Conservation (phyloP, 495 filamentous ascomycete genomes). For the Penicillium canescens region DNA sequence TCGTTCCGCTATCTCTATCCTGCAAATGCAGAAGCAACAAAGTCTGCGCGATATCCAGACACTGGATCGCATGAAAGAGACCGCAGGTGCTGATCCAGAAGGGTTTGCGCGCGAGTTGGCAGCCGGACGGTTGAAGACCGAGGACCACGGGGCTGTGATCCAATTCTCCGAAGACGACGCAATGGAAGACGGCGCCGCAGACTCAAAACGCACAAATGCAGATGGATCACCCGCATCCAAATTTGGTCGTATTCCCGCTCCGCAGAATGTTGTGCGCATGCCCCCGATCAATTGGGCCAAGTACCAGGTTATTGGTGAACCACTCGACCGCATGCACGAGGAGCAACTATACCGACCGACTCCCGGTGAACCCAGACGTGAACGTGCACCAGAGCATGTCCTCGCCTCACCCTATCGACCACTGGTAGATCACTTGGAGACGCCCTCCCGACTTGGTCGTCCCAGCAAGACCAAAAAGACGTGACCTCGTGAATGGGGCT, state of each 20-base stretch:
- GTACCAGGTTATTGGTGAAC: conserved; percentile 78
- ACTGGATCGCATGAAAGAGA: conserved; percentile 61
- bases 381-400: conserved; percentile 48
- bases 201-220: conserved; percentile 10
- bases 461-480: conserved; percentile 38
- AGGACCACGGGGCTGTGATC: conserved; percentile 39
- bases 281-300: conserved; percentile 90
- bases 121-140: conserved; percentile 51
- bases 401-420: conserved; percentile 77
- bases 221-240: conserved; percentile 29
- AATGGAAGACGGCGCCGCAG: conserved; percentile 30
- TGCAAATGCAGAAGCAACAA: conserved; percentile 80
- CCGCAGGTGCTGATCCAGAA: conserved; percentile 66
- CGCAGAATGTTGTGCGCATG: conserved; percentile 82
- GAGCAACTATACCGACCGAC: conserved; percentile 69
- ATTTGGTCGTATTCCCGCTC: conserved; percentile 62
- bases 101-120: conserved; percentile 64
- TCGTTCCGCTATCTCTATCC: conserved; percentile 72
- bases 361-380: conserved; percentile 52
- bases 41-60: conserved; percentile 67
- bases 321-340: conserved; percentile 78
- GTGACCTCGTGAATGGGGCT: conserved; percentile 9
- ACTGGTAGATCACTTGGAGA: conserved; percentile 63
- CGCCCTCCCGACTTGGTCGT: conserved; percentile 34
- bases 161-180: conserved; percentile 40